Conservation (phyloP, 2,329 filamentous ascomycete species). For the Paraphoma chrysanthemicola region DNA sequence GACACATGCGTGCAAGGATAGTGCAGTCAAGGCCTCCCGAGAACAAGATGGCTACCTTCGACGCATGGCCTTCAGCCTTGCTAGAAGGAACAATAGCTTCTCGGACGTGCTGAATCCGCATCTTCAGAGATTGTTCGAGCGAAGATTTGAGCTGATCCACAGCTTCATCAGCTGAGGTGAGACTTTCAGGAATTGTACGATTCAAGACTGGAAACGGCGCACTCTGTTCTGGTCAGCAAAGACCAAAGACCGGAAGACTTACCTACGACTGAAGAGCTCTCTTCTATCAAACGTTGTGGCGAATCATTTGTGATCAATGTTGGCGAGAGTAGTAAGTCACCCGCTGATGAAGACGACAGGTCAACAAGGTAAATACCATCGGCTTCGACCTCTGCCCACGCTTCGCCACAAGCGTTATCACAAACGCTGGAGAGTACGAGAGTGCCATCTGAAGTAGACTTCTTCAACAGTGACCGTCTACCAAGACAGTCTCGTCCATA, state of each 20-base stretch:
- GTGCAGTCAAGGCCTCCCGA: constrained; percentile 96
- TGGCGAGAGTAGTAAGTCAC: constrained; percentile 4
- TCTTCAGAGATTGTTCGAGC: constrained; percentile 67
- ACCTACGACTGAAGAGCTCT: constrained; percentile 42
- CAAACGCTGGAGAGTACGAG: constrained; percentile 45
- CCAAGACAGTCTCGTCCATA: constrained; percentile 90
- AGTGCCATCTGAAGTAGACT: constrained; percentile 56
- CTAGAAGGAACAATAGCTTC: constrained; percentile 22
- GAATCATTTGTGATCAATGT: constrained; percentile 34
- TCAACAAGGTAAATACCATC: constrained; percentile 79
- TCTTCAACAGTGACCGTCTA: constrained; percentile 76
- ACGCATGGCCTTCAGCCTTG: constrained; percentile 22
- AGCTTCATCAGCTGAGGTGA: constrained; percentile 43
- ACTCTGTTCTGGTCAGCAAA: constrained; percentile 40
- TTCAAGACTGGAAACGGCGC: constrained; percentile 57
- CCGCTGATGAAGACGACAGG: constrained; percentile 45
- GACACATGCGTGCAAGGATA: constrained; percentile 78
- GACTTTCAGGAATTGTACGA: constrained; percentile 11
- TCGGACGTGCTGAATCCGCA: constrained; percentile 56
- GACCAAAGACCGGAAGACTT: constrained; percentile 17
- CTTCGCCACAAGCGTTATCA: constrained; percentile 46
- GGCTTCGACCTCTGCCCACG: constrained; percentile 83
- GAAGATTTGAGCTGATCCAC: constrained; percentile 62
- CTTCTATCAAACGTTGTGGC: constrained; percentile 9
- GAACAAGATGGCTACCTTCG: constrained; percentile 80